Evolutionary conservation across 306 rosid genomes (phyloP).

Genomic region (Cicer judaicum): DNA sequence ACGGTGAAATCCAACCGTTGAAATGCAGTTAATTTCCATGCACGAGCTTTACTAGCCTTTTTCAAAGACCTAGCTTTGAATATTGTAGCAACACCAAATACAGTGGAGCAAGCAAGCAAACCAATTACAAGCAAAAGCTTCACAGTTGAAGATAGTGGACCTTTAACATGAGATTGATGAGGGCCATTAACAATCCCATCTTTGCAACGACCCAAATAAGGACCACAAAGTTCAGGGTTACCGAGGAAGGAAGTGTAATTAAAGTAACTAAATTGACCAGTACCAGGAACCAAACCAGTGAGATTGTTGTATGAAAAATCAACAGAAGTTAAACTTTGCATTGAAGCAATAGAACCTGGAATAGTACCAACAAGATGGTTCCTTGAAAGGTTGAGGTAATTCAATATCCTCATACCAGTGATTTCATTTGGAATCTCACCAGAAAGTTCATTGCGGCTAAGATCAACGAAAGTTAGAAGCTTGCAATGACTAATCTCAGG

Average conservation of each 20-base stretch:
- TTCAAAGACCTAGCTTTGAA: slow-evolving; percentile 78
- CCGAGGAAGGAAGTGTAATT: slow-evolving; percentile 89
- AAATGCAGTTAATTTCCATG: slow-evolving; percentile 83
- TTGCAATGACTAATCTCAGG: slow-evolving; percentile 80
- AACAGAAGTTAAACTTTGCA: slow-evolving; percentile 94
- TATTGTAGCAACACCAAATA: slow-evolving; percentile 74
- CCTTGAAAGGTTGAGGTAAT: slow-evolving; percentile 83
- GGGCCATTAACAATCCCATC: slow-evolving; percentile 68
- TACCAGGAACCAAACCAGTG: slow-evolving; percentile 93
- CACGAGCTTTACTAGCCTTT: slow-evolving; percentile 74
- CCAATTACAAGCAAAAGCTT: slow-evolving; percentile 78
- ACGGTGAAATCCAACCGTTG: slow-evolving; percentile 73
- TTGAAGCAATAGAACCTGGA: slow-evolving; percentile 72
- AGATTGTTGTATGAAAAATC: slow-evolving; percentile 93
- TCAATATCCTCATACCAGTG: slow-evolving; percentile 78
- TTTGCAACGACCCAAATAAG: slow-evolving; percentile 90
- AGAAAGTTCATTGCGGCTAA: slow-evolving; percentile 76
- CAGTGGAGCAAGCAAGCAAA: slow-evolving; percentile 73
- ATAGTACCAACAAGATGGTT: slow-evolving; percentile 80
- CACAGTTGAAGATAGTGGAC: slow-evolving; percentile 72
- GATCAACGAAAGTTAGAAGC: slow-evolving; percentile 82
- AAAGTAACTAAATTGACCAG: slow-evolving; percentile 94
- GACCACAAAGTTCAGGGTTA: slow-evolving; percentile 87
- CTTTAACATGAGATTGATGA: slow-evolving; percentile 62
- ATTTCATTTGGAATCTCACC: slow-evolving; percentile 80